Evolutionary conservation across 352 stramenopile genomes (phyloP).

Genomic region (Plasmopara halstedii): DNA sequence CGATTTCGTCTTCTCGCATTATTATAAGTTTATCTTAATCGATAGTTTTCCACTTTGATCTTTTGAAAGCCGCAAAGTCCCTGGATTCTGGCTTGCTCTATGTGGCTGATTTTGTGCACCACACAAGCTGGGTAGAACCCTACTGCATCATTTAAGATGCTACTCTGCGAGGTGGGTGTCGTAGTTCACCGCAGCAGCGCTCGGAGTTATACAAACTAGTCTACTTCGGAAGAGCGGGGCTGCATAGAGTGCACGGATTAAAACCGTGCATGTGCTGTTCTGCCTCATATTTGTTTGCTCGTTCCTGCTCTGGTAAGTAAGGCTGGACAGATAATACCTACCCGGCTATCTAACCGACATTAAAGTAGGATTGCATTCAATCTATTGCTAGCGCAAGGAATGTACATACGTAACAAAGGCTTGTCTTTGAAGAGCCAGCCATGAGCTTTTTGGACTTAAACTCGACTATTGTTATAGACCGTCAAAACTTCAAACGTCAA

Average conservation of each 20-base stretch:
- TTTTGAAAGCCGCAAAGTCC: neutral
- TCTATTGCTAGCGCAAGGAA: slow-evolving; percentile 57
- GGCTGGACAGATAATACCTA: slow-evolving; percentile 39
- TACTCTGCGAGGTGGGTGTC: slow-evolving; percentile 39
- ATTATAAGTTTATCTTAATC: neutral
- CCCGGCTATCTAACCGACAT: slow-evolving; percentile 31
- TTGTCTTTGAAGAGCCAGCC: slow-evolving; percentile 33
- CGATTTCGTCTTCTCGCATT: neutral
- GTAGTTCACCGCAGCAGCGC: slow-evolving; percentile 44
- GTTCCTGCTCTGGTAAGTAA: slow-evolving; percentile 40
- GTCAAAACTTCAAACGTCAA: slow-evolving; percentile 47
- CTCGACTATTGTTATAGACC: slow-evolving; percentile 14
- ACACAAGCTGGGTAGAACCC: slow-evolving; percentile 40
- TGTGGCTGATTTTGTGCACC: slow-evolving; percentile 31
- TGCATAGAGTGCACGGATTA: too few species aligned
- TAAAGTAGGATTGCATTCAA: slow-evolving; percentile 55
- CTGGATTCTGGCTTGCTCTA: slow-evolving; percentile 15
- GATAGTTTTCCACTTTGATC: neutral
- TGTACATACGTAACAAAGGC: slow-evolving; percentile 57
- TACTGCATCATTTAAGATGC: slow-evolving; percentile 31
- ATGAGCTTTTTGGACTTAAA: slow-evolving; percentile 42
- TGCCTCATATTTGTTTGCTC: slow-evolving; percentile 29
- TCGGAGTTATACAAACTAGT: slow-evolving; percentile 46
- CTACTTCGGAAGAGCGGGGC: slow-evolving; percentile 39
- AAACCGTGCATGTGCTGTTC: slow-evolving; percentile 46